phyloP scores from a whole-genome alignment of 2,329 filamentous ascomycete species.

The Colletotrichum gloeosporioides region DNA sequence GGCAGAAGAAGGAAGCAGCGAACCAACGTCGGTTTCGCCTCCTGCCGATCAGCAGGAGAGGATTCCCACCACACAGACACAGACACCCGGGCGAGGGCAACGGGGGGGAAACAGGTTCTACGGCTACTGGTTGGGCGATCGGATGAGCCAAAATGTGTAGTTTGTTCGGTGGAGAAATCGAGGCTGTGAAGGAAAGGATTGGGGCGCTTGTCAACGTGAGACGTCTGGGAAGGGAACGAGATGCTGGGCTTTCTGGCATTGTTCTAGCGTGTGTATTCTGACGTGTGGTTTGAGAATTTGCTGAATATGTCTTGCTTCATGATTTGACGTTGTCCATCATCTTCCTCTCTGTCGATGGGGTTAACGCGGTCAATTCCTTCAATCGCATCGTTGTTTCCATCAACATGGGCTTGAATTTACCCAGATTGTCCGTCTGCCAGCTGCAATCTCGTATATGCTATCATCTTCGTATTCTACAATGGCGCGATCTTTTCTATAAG shows the following conservation, averaged over 20 bases:
- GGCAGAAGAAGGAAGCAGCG: background rate
- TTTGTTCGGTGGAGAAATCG: constrained; percentile 9
- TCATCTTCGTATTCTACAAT: background rate
- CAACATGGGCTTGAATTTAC: no score
- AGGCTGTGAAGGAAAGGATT: background rate
- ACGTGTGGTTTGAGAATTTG: background rate
- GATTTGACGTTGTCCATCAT: background rate
- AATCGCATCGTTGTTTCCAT: background rate
- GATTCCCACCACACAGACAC: background rate
- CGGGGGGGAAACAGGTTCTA: background rate
- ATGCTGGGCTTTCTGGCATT: background rate
- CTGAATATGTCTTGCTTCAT: background rate
- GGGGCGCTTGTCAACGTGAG: background rate
- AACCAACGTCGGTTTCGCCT: background rate
- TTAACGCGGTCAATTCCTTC: background rate
- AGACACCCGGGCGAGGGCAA: background rate
- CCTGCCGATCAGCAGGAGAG: background rate
- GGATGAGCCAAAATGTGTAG: background rate
- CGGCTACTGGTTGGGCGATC: background rate
- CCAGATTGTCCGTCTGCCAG: background rate
- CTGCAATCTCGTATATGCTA: background rate
- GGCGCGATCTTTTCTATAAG: background rate
- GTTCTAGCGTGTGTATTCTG: background rate
- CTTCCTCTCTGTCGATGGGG: background rate
- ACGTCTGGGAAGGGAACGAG: background rate